Conservation (phyloP, 192 early-diverging fungal species). For the Rhizophlyctis rosea region DNA sequence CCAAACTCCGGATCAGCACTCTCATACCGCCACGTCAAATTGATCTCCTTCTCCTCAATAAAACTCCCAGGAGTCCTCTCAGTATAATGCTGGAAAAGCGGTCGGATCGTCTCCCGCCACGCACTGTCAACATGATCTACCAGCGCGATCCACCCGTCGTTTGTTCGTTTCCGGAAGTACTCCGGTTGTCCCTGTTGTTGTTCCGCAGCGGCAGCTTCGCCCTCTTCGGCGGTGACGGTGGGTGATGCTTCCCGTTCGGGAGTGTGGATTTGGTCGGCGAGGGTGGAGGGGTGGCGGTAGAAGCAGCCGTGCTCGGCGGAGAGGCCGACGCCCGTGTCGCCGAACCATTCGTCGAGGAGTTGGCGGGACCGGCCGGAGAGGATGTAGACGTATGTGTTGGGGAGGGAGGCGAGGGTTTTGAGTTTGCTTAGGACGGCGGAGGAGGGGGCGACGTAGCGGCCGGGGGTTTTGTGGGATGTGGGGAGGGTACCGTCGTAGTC, state of each 20-base stretch:
- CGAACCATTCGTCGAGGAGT: conserved; percentile 92
- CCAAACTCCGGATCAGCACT: conserved; percentile 88
- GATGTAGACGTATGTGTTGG: conserved; percentile 92
- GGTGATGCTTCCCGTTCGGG: conserved; percentile 9
- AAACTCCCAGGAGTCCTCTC: conserved; percentile 96
- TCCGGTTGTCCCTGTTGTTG: conserved; percentile 26
- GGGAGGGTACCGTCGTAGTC: conserved; percentile 98
- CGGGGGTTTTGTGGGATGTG: conserved; percentile 79
- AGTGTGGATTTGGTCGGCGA: conserved; percentile 54
- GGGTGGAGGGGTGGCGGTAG: conserved; percentile 81
- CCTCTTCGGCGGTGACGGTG: conserved; percentile 7
- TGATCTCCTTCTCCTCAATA: conserved; percentile 99
- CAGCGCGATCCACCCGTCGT: conserved; percentile 80
- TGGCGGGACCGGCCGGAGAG: conserved; percentile 87
- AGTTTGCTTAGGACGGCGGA: conserved; percentile 67
- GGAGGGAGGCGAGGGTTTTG: conserved; percentile 64
- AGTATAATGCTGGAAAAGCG: conserved; percentile 95
- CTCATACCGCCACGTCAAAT: conserved; percentile 97
- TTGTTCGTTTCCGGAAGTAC: conserved; percentile 37
- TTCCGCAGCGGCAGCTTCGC: conserved; percentile 10
- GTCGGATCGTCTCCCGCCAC: conserved; percentile 90
- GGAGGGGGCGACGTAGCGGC: conserved; percentile 84
- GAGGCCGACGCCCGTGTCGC: conserved; percentile 80
- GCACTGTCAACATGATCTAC: conserved; percentile 86
- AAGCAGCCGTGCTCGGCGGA: conserved; percentile 98